These are phyloP conservation scores for Pugionium dolabratum DNA, from an alignment of 345 rosid species.

Conservation along the genomic window DNA sequence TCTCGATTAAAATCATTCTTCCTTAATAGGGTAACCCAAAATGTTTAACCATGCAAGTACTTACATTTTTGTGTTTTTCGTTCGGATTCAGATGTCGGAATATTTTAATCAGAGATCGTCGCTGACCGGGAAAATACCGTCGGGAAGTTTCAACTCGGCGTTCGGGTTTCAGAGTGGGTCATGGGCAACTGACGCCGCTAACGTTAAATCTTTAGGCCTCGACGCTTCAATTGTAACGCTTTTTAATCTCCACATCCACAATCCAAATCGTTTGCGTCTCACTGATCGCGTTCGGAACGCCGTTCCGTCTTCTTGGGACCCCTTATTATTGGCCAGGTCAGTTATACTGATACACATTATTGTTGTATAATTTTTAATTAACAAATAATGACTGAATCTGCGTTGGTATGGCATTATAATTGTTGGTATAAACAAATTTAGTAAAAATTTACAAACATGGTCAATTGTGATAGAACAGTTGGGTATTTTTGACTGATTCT, in stretches of 20 bases:
- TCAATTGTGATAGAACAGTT: slow-evolving; percentile 20
- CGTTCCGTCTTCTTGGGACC: slow-evolving; percentile 87
- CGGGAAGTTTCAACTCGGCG: slow-evolving; percentile 75
- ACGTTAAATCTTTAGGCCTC: slow-evolving; percentile 63
- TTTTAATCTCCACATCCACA: slow-evolving; percentile 62
- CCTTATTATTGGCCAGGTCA: slow-evolving; percentile 69
- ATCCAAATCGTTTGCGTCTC: slow-evolving; percentile 69
- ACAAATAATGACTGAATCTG: neutral
- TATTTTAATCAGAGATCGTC: slow-evolving; percentile 62
- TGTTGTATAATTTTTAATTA: too few relatives aligned
- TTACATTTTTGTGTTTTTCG: neutral
- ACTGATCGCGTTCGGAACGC: slow-evolving; percentile 61
- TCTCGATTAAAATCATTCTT: neutral
- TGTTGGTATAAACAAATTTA: too few relatives aligned
- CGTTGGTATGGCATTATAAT: neutral
- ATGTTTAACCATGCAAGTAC: neutral
- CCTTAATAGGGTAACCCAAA: neutral
- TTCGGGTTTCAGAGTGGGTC: slow-evolving; percentile 67
- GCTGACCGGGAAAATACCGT: slow-evolving; percentile 76
- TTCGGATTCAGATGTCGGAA: slow-evolving; percentile 73
- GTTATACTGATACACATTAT: neutral
- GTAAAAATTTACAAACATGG: neutral
- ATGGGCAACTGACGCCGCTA: slow-evolving; percentile 79
- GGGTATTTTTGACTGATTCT: slow-evolving; percentile 33
- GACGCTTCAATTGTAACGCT: slow-evolving; percentile 67